phyloP scores from a whole-genome alignment of 2,329 filamentous ascomycete genomes.

The Talaromyces albobiverticillius region DNA sequence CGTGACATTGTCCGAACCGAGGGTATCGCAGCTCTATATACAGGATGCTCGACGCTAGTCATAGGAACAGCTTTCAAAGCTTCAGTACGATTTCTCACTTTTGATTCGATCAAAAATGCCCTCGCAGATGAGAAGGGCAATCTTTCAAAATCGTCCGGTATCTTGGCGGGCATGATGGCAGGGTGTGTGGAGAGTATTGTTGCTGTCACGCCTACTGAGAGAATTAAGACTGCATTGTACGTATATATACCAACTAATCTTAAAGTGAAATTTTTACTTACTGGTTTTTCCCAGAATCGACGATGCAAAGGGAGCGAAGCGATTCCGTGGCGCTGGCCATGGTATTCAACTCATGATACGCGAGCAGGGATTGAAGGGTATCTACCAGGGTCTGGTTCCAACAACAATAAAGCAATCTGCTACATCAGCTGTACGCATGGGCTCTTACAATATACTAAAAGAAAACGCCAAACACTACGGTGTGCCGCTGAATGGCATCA shows the following conservation, averaged over 20 bases:
- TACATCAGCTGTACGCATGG: slow-evolving; percentile 61
- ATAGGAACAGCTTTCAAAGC: slow-evolving; percentile 63
- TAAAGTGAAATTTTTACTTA: background rate
- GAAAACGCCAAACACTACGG: slow-evolving; percentile 52
- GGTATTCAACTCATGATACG: slow-evolving; percentile 49
- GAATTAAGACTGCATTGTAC: slow-evolving; percentile 63
- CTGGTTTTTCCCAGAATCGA: slow-evolving; percentile 47
- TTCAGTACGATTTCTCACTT: slow-evolving; percentile 64
- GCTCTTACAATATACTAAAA: slow-evolving; percentile 62
- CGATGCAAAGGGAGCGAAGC: slow-evolving; percentile 51
- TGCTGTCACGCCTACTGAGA: slow-evolving; percentile 67
- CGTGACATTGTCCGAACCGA: slow-evolving; percentile 54
- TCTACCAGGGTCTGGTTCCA: slow-evolving; percentile 59
- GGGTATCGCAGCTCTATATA: slow-evolving; percentile 59
- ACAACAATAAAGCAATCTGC: slow-evolving; percentile 63
- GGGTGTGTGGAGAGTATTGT: slow-evolving; percentile 61
- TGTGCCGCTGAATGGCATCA: slow-evolving; percentile 49
- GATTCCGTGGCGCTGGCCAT: slow-evolving; percentile 52
- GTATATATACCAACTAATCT: background rate
- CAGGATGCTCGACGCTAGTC: slow-evolving; percentile 60
- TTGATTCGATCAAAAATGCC: slow-evolving; percentile 61
- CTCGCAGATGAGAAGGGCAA: slow-evolving; percentile 54
- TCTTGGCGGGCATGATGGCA: slow-evolving; percentile 63
- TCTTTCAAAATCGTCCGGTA: slow-evolving; percentile 54
- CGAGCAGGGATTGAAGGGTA: slow-evolving; percentile 53